Percentiles rank a stretch among this genome's conserved stretches.
phyloP scores from a whole-genome alignment of 2,329 filamentous ascomycete genomes.

The Hypomyces rosellus region DNA sequence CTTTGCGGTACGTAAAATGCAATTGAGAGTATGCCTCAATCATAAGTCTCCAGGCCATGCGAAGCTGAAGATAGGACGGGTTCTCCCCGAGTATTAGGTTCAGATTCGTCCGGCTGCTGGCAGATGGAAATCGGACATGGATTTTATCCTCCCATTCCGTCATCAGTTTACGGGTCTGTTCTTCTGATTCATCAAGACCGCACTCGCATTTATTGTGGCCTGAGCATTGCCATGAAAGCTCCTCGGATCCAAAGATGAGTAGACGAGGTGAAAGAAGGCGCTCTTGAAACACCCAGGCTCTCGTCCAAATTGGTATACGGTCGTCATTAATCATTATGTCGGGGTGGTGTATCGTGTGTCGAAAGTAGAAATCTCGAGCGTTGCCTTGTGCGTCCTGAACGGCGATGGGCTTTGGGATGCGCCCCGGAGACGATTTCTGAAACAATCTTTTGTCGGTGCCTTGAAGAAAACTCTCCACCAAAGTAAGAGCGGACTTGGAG shows the following conservation, averaged over 20 bases:
- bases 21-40: constrained; percentile 6
- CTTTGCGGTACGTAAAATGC: constrained; percentile 6
- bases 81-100: not conserved
- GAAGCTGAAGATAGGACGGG: constrained; percentile 6
- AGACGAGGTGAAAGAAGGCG: constrained; percentile 6
- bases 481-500: constrained; percentile 3
- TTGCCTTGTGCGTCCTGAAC: constrained; percentile 3
- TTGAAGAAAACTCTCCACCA: constrained; percentile 1
- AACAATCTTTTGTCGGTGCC: constrained; percentile 2
- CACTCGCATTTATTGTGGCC: constrained; percentile 6
- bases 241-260: constrained; percentile 7
- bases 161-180: not conserved
- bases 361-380: not conserved
- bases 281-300: constrained; percentile 9
- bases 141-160: constrained; percentile 3
- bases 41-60: constrained; percentile 4
- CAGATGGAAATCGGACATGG: not conserved
- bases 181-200: constrained; percentile 3
- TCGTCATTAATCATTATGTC: constrained; percentile 3
- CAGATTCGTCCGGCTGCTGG: constrained; percentile 5
- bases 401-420: not conserved
- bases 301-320: constrained; percentile 1
- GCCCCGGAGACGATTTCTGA: not conserved
- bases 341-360: constrained; percentile 3
- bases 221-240: constrained; percentile 9